Evolutionary conservation across 208 protist species (phyloP).

Genomic region (Leishmania arabica): DNA sequence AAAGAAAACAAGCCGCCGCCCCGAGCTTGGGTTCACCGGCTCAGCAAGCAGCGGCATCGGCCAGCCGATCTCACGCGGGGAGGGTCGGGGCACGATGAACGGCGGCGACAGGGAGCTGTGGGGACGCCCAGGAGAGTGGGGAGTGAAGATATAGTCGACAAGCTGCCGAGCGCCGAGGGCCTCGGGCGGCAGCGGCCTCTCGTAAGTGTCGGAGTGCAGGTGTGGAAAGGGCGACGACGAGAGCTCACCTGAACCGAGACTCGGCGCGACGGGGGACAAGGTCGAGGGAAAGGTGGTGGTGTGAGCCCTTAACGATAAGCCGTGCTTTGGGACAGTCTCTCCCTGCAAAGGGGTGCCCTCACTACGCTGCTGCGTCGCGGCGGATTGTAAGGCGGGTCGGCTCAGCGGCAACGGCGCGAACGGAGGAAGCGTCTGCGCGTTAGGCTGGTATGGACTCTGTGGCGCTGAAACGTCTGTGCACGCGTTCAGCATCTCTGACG

Average conservation of each 20-base stretch:
- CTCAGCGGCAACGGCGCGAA: neutral
- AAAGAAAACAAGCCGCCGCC: constrained; percentile 67
- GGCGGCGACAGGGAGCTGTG: constrained; percentile 36
- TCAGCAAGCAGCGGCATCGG: constrained; percentile 46
- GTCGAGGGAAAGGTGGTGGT: too few relatives aligned
- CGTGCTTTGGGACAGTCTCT: constrained; percentile 6
- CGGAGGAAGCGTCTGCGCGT: neutral
- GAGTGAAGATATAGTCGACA: constrained; percentile 45
- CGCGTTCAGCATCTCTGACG: neutral
- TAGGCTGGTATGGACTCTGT: neutral
- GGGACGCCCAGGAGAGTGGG: constrained; percentile 14
- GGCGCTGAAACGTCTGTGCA: neutral
- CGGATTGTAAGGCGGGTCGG: neutral
- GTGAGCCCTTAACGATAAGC: constrained; percentile 3
- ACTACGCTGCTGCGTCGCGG: neutral
- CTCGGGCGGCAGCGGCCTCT: constrained; percentile 38
- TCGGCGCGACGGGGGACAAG: constrained; percentile 7
- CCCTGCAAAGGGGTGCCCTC: neutral
- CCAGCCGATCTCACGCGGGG: constrained; percentile 36
- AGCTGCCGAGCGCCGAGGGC: constrained; percentile 46
- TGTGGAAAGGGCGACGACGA: constrained; percentile 1
- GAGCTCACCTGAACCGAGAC: constrained; percentile 7
- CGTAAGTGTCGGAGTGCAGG: constrained; percentile 33
- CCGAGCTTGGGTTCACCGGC: constrained; percentile 47
- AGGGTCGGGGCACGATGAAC: constrained; percentile 21